Evolutionary conservation across 768 basidiomycete species (phyloP), one percentile per base, ranked within the genome.

Genomic region (Lactarius trivialis): DNA sequence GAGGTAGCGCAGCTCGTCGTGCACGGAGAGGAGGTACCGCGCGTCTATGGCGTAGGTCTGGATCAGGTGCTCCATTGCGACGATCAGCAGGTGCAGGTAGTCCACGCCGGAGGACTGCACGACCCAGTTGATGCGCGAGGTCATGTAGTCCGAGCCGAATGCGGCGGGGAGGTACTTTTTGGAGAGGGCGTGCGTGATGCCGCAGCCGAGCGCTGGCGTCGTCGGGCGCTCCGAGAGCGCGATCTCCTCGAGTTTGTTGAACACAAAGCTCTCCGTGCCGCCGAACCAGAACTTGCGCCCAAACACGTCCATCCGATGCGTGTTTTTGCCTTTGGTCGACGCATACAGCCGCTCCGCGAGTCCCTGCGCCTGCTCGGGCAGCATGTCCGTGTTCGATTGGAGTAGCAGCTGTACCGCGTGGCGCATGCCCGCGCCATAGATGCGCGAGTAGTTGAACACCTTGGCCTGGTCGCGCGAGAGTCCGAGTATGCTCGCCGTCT

Each of bases 31-130:
- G 50, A 99, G 85, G 73, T 96, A 99, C 7, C 97, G 83, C 1
- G 95, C 95, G 12, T 88, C 70, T 70, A 98, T 97, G 67, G 82
- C 75, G 76, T 95, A 98, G 58, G 83, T 86, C 50, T 74, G 73
- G 60, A 88, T 85, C 39, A 99, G 82, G 71, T 96, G 81, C 63
- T 93, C 85, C 95, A 98, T 98, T 6, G 93, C 83, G 52, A 95
- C 92, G 69, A 99, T 93, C 62, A 98, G 82, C 41, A 99, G 85
- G 70, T 99, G 97, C 9, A 98, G 86, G 71, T 99, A 98, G 73
- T 98, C 97, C 48, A 98, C 96, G 4, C 96, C 97, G 0, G 94
- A 97, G 4, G 95, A 98, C 70, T 98, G 97, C 7, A 98, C 97
- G 54, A 95, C 97, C 97, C 97, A 98, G 71, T 99, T 99, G 76